Percentiles rank a stretch among this genome's conserved stretches.
phyloP scores from a whole-genome alignment of 768 basidiomycete genomes.

The Lentinula sp. region DNA sequence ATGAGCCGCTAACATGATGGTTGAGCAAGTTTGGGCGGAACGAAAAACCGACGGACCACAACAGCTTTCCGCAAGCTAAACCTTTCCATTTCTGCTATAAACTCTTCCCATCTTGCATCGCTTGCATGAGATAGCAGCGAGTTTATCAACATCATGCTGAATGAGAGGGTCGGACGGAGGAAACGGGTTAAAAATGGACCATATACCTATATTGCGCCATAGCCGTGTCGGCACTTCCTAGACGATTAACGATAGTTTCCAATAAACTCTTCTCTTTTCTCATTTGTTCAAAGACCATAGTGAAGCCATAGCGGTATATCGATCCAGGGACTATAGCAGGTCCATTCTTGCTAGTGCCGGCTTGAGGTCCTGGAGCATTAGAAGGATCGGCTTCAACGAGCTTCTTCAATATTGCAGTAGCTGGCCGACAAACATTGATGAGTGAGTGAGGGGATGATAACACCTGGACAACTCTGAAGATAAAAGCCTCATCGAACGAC shows the following conservation, averaged over 20 bases:
- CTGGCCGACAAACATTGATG: constrained; percentile 89
- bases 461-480: constrained; percentile 72
- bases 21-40: background rate
- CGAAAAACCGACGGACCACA: constrained; percentile 44
- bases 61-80: constrained; percentile 79
- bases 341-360: constrained; percentile 55
- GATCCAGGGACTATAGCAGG: constrained; percentile 58
- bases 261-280: constrained; percentile 61
- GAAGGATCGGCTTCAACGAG: constrained; percentile 83
- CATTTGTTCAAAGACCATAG: constrained; percentile 79
- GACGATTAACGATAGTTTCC: constrained; percentile 75
- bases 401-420: constrained; percentile 84
- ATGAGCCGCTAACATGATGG: constrained; percentile 58
- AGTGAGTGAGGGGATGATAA: constrained; percentile 68
- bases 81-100: constrained; percentile 67
- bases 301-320: constrained; percentile 80
- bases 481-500: constrained; percentile 64
- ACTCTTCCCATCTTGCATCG: constrained; percentile 73
- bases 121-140: constrained; percentile 77
- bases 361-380: constrained; percentile 53
- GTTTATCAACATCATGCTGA: constrained; percentile 86
- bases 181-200: background rate
- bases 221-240: constrained; percentile 78
- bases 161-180: constrained; percentile 7
- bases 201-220: constrained; percentile 77